Percentiles rank a stretch among this genome's conserved stretches.
phyloP scores from a whole-genome alignment of 2,329 filamentous ascomycete species.

The Lizonia empirigonia region DNA sequence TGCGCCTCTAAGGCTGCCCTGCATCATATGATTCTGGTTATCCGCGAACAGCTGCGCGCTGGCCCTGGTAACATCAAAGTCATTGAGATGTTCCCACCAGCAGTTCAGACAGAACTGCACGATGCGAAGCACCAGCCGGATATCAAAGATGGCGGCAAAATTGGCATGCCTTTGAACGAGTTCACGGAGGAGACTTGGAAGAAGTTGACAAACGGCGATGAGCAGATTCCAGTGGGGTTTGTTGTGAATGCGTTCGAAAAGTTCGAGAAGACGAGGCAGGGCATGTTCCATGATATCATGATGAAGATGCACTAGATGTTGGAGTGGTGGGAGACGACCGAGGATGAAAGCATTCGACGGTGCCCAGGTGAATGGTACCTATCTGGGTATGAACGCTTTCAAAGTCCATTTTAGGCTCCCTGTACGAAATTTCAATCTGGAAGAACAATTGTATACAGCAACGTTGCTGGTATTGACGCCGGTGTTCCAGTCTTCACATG shows the following conservation, averaged over 20 bases:
- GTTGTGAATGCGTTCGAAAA: slow-evolving; percentile 50
- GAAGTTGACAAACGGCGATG: slow-evolving; percentile 54
- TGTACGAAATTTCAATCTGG: neutral
- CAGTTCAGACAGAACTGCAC: slow-evolving; percentile 63
- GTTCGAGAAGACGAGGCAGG: slow-evolving; percentile 58
- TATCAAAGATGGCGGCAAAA: slow-evolving; percentile 54
- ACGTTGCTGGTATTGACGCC: neutral
- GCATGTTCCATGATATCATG: slow-evolving; percentile 36
- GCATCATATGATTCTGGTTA: slow-evolving; percentile 59
- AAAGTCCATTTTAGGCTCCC: neutral
- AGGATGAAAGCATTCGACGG: neutral
- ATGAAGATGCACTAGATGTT: slow-evolving; percentile 24
- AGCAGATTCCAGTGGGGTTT: slow-evolving; percentile 59
- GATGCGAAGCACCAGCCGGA: slow-evolving; percentile 62
- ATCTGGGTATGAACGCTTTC: neutral
- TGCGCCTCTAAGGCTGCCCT: slow-evolving; percentile 62
- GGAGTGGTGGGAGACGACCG: neutral
- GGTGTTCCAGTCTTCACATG: neutral
- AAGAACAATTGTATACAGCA: neutral
- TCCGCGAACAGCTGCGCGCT: slow-evolving; percentile 58
- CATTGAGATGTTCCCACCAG: slow-evolving; percentile 62
- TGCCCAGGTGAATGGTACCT: too few species aligned
- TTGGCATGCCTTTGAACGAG: slow-evolving; percentile 61
- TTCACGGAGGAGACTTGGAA: slow-evolving; percentile 59
- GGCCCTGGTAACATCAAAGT: slow-evolving; percentile 56